Conservation (phyloP, 257 asterid genomes). For the Forsythia viridissima region DNA sequence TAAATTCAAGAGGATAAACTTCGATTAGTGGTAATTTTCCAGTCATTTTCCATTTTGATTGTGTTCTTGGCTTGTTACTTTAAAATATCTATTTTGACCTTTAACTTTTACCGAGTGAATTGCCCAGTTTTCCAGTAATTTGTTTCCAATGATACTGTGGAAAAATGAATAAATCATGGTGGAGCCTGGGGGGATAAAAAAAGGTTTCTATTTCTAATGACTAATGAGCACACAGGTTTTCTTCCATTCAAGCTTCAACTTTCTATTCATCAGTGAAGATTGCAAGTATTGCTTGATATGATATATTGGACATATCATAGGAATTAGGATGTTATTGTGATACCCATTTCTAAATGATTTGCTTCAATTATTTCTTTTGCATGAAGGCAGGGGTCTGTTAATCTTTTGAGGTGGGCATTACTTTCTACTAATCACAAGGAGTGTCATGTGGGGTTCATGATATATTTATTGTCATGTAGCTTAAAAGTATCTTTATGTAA, state of each 20-base stretch:
- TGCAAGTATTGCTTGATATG: neutral
- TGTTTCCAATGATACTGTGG: neutral
- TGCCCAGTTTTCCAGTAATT: neutral
- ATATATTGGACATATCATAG: constrained; percentile 5
- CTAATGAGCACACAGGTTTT: neutral
- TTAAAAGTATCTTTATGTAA: neutral
- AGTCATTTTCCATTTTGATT: neutral
- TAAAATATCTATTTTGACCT: too few relatives aligned
- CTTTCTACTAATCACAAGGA: constrained; percentile 18
- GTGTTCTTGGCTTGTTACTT: neutral
- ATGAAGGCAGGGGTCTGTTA: constrained; percentile 9
- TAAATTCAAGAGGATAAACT: neutral
- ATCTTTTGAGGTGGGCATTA: constrained; percentile 1
- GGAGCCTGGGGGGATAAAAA: neutral
- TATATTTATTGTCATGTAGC: neutral
- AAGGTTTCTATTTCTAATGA: neutral
- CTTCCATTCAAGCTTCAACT: neutral
- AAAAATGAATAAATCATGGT: constrained; percentile 4
- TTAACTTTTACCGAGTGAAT: neutral
- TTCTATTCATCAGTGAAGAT: neutral
- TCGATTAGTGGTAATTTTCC: neutral
- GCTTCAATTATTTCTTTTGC: neutral
- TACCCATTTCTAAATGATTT: neutral
- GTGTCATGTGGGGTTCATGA: neutral
- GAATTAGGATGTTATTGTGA: neutral